Conservation (phyloP, 352 stramenopile species). For the Globisporangium rhizosaccharum region DNA sequence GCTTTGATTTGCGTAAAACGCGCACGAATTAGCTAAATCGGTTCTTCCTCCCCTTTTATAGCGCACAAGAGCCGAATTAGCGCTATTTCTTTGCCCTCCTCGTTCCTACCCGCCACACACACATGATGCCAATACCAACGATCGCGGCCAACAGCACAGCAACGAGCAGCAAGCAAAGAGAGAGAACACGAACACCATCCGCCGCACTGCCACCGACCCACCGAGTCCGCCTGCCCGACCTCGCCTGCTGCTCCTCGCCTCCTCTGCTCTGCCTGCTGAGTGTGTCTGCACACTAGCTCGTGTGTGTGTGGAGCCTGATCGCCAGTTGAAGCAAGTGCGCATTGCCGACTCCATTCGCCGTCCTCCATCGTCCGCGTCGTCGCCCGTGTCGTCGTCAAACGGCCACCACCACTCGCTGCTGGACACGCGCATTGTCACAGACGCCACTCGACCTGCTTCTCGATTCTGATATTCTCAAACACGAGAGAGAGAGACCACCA, state of each 20-base stretch:
- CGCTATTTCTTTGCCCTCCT: background rate
- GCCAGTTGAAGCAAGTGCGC: too few species aligned
- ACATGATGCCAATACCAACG: conserved; percentile 1
- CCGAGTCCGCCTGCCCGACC: too few species aligned
- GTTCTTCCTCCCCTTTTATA: too few species aligned
- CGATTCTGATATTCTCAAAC: background rate
- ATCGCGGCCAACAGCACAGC: background rate
- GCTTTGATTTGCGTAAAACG: too few species aligned
- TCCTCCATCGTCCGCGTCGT: background rate
- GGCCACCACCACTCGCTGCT: background rate
- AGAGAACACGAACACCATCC: background rate
- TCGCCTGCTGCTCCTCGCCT: too few species aligned
- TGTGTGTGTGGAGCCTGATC: too few species aligned
- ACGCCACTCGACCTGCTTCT: background rate
- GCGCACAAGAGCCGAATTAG: too few species aligned
- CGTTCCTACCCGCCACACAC: background rate
- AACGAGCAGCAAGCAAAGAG: too few species aligned
- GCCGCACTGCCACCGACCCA: too few species aligned
- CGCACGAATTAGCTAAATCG: too few species aligned
- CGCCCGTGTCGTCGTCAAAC: background rate
- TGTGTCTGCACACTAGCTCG: too few species aligned
- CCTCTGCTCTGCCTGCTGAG: too few species aligned
- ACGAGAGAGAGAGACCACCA: background rate
- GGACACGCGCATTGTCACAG: background rate
- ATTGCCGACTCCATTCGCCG: background rate